These are phyloP conservation scores for Selaginella tamariscina DNA, from an alignment of 75 land plant genomes.

Conservation along the genomic window DNA sequence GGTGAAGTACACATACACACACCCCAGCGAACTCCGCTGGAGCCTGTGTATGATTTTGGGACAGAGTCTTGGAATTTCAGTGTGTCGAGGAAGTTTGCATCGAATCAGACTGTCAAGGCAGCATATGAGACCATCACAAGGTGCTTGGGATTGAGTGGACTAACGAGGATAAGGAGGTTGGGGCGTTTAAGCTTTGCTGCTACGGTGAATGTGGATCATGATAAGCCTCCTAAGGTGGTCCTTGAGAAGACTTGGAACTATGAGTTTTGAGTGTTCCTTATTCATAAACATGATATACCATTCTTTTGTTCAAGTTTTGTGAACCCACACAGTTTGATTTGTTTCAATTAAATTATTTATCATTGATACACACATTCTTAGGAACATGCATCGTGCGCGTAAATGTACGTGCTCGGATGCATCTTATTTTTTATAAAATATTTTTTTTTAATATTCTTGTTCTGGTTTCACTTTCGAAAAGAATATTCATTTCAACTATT, in stretches of 20 bases:
- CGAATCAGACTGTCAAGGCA: constrained; percentile 43
- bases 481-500: too few species aligned
- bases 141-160: constrained; percentile 72
- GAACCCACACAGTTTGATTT: too few species aligned
- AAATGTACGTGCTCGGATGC: too few species aligned
- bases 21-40: constrained; percentile 40
- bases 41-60: constrained; percentile 70
- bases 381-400: too few species aligned
- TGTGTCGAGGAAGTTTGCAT: constrained; percentile 42
- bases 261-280: constrained; percentile 53
- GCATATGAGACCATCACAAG: constrained; percentile 49
- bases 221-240: constrained; percentile 35
- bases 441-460: too few species aligned
- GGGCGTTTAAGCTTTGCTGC: constrained; percentile 69
- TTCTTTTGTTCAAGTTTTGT: too few species aligned
- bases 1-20: constrained; percentile 61
- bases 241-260: constrained; percentile 58
- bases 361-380: too few species aligned
- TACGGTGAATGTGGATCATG: constrained; percentile 26
- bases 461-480: too few species aligned
- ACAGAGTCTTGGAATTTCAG: constrained; percentile 78
- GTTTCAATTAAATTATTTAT: too few species aligned
- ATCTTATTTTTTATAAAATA: too few species aligned
- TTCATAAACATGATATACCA: too few species aligned
- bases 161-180: constrained; percentile 44